Conservation (phyloP, 495 filamentous ascomycete species). For the Neurospora sp. region DNA sequence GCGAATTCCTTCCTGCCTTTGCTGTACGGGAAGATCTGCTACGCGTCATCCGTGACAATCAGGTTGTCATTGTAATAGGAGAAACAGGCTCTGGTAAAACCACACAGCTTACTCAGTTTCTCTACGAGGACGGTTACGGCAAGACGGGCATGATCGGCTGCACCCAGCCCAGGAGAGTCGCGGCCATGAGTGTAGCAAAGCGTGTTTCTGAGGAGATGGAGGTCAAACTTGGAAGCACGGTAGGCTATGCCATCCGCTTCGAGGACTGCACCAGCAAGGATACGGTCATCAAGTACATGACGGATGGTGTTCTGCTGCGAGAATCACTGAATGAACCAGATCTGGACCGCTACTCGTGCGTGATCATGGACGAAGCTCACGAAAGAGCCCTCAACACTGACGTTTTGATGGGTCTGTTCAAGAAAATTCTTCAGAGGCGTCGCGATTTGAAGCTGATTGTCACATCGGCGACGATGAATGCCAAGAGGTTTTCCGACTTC, state of each 20-base stretch:
- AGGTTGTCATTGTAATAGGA: constrained; percentile 92
- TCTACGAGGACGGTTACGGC: constrained; percentile 89
- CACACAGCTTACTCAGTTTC: constrained; percentile 90
- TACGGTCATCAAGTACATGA: constrained; percentile 99
- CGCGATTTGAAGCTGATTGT: constrained; percentile 95
- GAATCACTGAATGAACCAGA: constrained; percentile 88
- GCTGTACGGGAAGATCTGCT: constrained; percentile 94
- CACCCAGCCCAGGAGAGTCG: constrained; percentile 89
- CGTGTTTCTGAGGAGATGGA: constrained; percentile 99
- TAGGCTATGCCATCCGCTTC: constrained; percentile 97
- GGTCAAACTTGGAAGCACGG: constrained; percentile 75
- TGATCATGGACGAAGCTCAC: constrained; percentile 99
- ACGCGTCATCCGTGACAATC: constrained; percentile 90
- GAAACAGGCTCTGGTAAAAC: constrained; percentile 97
- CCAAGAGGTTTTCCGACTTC: constrained; percentile 91
- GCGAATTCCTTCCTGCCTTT: constrained; percentile 92
- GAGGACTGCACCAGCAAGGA: constrained; percentile 95
- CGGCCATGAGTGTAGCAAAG: constrained; percentile 98
- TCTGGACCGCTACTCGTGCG: constrained; percentile 91
- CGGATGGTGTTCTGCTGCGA: constrained; percentile 88
- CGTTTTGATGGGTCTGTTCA: constrained; percentile 93
- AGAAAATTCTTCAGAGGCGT: constrained; percentile 84
- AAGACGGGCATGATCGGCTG: constrained; percentile 84
- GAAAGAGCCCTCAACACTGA: constrained; percentile 96
- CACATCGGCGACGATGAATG: constrained; percentile 97